Evolutionary conservation across 129 eudicot genomes (phyloP), one percentile per base, ranked within the genome.

Genomic region (Silybum marianum): DNA sequence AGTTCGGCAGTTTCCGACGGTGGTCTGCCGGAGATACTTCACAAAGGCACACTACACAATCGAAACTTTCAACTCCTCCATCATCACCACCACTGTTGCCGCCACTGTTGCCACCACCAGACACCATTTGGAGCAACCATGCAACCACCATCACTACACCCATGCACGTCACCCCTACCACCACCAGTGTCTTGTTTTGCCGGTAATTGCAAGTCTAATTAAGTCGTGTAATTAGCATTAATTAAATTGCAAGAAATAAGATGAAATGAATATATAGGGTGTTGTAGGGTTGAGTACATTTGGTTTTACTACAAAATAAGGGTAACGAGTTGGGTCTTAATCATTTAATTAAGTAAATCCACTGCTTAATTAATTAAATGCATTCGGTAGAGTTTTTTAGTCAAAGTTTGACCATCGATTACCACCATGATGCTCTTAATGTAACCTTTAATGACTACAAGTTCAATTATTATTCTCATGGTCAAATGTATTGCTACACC

Each of bases 11-110:
- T 9, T 48, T 79, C 7, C 7, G 28, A 77, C 71, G 76, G 58
- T 34, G 26, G 6, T 79, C 60, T 19, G 11, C 83, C 16, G 13
- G 9, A 54, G 77, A 79, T 51, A 79, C 83, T 79, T 79, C 77
- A 79, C 77, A 79, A 79, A 79, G 83, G 36, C 83, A 79, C 70
- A 79, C 83, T 13, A 79, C 19, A 13, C 83, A 79, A 71, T 79
- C 77, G 10, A 48, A 71, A 65, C 25, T 38, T 65, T 38, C 62
- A 13, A 25, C 18, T 18, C 3, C 23, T 9, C 21, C 58, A 66
- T 8, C 72, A 12, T 1, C 48, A 9, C 22, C 22, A 1, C 9
- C 23, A 58, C 66, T 10, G 14, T 0, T 10, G 66, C 6, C 6
- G 23, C 7, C 22, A 5, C 4, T 19, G 19, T n/a, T 54, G 22